Percentiles rank a stretch among this genome's conserved stretches.
Conservation (phyloP, 495 filamentous ascomycete species). For the Hypomontagnella monticulosa region DNA sequence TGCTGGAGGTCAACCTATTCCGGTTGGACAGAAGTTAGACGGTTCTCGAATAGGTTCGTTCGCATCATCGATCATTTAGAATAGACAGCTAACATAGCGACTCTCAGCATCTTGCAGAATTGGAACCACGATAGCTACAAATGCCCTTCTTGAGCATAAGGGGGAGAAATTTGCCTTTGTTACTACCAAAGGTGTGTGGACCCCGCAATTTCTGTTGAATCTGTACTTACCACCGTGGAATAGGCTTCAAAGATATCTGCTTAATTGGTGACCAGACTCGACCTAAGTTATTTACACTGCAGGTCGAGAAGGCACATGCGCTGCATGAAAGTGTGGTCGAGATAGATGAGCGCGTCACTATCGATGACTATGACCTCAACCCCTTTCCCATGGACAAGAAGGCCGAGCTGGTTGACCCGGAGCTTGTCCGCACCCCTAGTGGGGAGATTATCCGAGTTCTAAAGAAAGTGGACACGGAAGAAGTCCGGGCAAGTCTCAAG, state of each 20-base stretch:
- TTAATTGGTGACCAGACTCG: constrained; percentile 81
- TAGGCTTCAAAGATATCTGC: constrained; percentile 58
- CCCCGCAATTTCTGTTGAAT: too few species aligned
- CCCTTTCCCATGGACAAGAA: constrained; percentile 40
- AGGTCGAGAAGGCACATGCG: constrained; percentile 78
- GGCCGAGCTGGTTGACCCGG: constrained; percentile 52
- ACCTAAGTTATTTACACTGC: constrained; percentile 82
- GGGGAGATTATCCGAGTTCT: constrained; percentile 48
- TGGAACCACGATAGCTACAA: constrained; percentile 89
- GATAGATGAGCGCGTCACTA: constrained; percentile 81
- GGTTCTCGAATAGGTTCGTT: neutral
- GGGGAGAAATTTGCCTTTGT: constrained; percentile 89
- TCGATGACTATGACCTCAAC: constrained; percentile 73
- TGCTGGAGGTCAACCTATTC: constrained; percentile 64
- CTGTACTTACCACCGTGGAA: too few species aligned
- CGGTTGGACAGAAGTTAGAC: constrained; percentile 55
- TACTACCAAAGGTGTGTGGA: constrained; percentile 91
- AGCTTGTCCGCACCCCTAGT: constrained; percentile 26
- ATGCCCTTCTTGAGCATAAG: constrained; percentile 88
- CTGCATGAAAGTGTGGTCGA: constrained; percentile 79
- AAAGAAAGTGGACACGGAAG: neutral
- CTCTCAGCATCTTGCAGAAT: constrained; percentile 76
- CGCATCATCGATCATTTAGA: neutral
- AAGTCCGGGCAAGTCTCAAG: neutral
- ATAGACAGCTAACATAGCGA: neutral